Conservation (phyloP, 176 grass and related monocot species). For the Oryza rufipogon region DNA sequence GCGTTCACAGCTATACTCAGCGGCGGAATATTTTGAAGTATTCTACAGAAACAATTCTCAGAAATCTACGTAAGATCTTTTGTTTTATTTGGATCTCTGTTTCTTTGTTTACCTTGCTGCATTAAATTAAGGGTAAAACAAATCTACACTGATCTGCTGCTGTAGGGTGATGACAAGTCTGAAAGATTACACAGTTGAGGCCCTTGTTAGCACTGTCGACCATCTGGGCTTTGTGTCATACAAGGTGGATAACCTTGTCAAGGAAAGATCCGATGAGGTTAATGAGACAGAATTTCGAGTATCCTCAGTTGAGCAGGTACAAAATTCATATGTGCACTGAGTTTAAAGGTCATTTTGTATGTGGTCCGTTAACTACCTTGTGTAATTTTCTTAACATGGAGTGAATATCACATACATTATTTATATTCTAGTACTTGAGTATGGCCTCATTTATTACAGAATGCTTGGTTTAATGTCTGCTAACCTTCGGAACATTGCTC, state of each 20-base stretch:
- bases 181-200: conserved; percentile 87
- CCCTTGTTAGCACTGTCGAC: conserved; percentile 84
- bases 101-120: conserved; percentile 26
- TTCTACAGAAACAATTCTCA: conserved; percentile 76
- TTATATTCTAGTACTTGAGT: background rate
- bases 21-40: conserved; percentile 94
- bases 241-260: conserved; percentile 86
- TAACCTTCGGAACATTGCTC: conserved; percentile 23
- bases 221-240: conserved; percentile 92
- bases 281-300: conserved; percentile 71
- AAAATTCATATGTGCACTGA: background rate
- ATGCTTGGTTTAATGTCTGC: background rate
- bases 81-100: conserved; percentile 22
- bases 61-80: conserved; percentile 66
- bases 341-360: background rate
- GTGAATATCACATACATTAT: background rate
- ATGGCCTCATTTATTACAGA: background rate
- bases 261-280: conserved; percentile 75
- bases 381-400: background rate
- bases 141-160: conserved; percentile 25
- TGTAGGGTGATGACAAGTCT: conserved; percentile 81
- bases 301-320: conserved; percentile 92
- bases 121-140: conserved; percentile 11
- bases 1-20: conserved; percentile 88
- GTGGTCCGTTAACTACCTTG: background rate